Evolutionary conservation across 352 stramenopile genomes (phyloP).

Genomic region (Pythium phragmitis): DNA sequence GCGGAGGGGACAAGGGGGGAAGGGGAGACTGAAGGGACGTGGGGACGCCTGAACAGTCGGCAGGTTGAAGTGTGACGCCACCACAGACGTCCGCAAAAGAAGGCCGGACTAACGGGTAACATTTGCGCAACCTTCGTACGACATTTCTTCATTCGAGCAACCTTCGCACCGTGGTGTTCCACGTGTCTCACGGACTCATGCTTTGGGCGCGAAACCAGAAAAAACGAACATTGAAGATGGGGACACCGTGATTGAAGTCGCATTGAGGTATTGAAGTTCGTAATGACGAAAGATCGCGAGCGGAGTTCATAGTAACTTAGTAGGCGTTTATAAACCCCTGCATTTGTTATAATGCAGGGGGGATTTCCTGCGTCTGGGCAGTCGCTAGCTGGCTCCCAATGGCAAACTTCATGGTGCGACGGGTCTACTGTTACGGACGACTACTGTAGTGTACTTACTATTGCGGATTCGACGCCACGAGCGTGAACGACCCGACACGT

Average conservation of each 20-base stretch:
- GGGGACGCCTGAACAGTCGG: slow-evolving; percentile 10
- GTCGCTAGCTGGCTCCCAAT: slow-evolving; percentile 5
- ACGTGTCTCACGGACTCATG: too few relatives aligned
- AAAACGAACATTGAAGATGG: too few relatives aligned
- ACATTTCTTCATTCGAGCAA: slow-evolving; percentile 17
- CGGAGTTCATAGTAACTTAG: too few relatives aligned
- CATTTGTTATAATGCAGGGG: too few relatives aligned
- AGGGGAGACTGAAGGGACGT: background rate
- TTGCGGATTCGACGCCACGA: slow-evolving; percentile 24
- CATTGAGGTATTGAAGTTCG: too few relatives aligned
- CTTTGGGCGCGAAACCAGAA: too few relatives aligned
- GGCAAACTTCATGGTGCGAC: background rate
- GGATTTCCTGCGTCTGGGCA: too few relatives aligned
- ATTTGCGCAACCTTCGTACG: slow-evolving; percentile 22
- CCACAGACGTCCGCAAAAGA: background rate
- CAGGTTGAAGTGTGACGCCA: slow-evolving; percentile 23
- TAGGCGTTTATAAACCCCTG: too few relatives aligned
- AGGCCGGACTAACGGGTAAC: background rate
- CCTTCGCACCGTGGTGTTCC: slow-evolving; percentile 1
- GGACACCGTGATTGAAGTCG: too few relatives aligned
- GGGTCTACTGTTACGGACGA: background rate
- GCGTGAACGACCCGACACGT: slow-evolving; percentile 58
- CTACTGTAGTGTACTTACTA: slow-evolving; percentile 6
- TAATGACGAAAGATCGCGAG: too few relatives aligned
- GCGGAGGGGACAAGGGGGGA: background rate